phyloP scores from a whole-genome alignment of 164 flowering plant species.

The Houttuynia cordata region DNA sequence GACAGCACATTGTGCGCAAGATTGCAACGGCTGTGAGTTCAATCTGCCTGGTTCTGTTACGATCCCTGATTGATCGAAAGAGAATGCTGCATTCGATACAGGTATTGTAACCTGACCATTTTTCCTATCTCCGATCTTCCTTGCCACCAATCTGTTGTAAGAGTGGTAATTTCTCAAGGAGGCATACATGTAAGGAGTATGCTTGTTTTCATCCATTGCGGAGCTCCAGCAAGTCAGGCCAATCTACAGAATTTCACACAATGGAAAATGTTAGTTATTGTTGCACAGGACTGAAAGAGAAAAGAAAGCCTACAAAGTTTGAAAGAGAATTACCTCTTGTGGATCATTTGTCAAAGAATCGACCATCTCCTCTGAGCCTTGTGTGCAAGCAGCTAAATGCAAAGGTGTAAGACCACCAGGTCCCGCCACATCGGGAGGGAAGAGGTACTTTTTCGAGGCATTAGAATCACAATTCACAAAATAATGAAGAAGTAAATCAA shows the following conservation, averaged over 20 bases:
- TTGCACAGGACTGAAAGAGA: neutral
- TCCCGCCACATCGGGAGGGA: slow-evolving; percentile 55
- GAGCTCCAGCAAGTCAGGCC: slow-evolving; percentile 72
- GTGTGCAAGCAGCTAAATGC: slow-evolving; percentile 74
- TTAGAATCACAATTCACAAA: slow-evolving; percentile 14
- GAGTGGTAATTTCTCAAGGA: slow-evolving; percentile 47
- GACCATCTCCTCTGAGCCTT: slow-evolving; percentile 45
- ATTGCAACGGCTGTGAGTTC: slow-evolving; percentile 7
- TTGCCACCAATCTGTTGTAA: slow-evolving; percentile 59
- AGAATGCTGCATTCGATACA: slow-evolving; percentile 24
- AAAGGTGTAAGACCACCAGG: slow-evolving; percentile 81
- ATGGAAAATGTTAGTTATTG: neutral
- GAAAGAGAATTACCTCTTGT: slow-evolving; percentile 35
- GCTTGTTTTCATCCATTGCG: slow-evolving; percentile 52
- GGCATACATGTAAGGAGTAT: slow-evolving; percentile 69
- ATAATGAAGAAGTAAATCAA: slow-evolving; percentile 58
- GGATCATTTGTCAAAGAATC: slow-evolving; percentile 81
- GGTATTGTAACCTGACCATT: slow-evolving; percentile 49
- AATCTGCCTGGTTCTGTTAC: slow-evolving; percentile 7
- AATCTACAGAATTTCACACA: slow-evolving; percentile 29
- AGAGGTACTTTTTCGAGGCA: slow-evolving; percentile 35
- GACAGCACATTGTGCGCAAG: slow-evolving; percentile 50
- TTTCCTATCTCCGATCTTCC: slow-evolving; percentile 45
- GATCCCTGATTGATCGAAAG: slow-evolving; percentile 16
- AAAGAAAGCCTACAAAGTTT: neutral